phyloP scores from a whole-genome alignment of 768 basidiomycete genomes.

The Ramaria sp. region DNA sequence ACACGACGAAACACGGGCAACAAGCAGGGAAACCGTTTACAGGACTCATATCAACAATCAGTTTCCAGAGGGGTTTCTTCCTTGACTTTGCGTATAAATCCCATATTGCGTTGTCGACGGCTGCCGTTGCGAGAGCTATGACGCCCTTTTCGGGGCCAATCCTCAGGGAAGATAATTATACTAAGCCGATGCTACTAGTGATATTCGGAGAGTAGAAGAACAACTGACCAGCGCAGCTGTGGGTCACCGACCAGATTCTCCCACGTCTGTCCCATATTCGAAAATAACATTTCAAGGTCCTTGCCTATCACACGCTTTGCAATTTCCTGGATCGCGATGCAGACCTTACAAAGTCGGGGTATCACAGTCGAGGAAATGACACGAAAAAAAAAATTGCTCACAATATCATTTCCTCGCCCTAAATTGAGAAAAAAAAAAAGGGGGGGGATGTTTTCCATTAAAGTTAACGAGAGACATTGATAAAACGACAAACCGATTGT shows the following conservation, averaged over 20 bases:
- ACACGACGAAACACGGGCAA: not conserved
- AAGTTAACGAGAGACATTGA: not conserved
- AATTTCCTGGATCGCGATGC: conserved; percentile 67
- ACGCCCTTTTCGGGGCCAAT: conserved; percentile 95
- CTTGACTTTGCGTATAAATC: conserved; percentile 79
- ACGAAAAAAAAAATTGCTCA: conserved; percentile 15
- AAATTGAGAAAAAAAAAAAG: conserved; percentile 25
- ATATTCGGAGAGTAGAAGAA: not conserved
- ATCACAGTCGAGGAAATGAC: not conserved
- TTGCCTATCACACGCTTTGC: conserved; percentile 76
- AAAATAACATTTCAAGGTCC: conserved; percentile 71
- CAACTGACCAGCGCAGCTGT: conserved; percentile 73
- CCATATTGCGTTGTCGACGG: conserved; percentile 91
- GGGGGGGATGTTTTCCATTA: too few species aligned
- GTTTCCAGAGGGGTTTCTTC: conserved; percentile 87
- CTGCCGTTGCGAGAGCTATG: conserved; percentile 80
- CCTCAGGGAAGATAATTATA: conserved; percentile 29
- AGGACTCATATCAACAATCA: conserved; percentile 84
- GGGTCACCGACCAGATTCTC: conserved; percentile 79
- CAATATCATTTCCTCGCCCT: conserved; percentile 83
- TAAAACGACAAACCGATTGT: conserved; percentile 64
- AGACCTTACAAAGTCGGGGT: conserved; percentile 55
- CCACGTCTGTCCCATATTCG: conserved; percentile 88
- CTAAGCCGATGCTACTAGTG: not conserved
- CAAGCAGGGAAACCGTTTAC: conserved; percentile 23